phyloP scores from a whole-genome alignment of 1,284 basidiomycete genomes.

The Malassezia caprae region DNA sequence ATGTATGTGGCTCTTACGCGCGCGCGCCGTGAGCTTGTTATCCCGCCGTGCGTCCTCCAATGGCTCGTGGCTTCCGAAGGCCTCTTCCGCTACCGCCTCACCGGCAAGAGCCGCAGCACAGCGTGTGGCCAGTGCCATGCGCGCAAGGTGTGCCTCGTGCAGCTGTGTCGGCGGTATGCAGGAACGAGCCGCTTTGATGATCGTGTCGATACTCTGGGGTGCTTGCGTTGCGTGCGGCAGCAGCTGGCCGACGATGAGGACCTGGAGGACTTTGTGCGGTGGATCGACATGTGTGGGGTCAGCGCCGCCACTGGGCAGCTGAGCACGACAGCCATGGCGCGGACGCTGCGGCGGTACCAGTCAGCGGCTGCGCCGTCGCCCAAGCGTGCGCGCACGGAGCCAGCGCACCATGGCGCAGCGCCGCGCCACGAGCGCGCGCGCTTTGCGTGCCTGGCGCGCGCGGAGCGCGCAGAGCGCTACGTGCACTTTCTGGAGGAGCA shows the following conservation, averaged over 20 bases:
- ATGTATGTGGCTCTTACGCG: constrained; percentile 38
- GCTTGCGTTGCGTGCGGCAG: constrained; percentile 12
- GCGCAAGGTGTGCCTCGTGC: constrained; percentile 4
- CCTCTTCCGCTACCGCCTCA: constrained; percentile 18
- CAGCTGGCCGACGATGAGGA: constrained; percentile 11
- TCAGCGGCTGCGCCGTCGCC: not conserved
- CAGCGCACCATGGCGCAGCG: not conserved
- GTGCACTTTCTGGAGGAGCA: not conserved
- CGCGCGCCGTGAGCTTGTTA: constrained; percentile 26
- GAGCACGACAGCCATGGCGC: not conserved
- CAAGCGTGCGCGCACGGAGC: not conserved
- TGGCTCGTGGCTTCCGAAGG: constrained; percentile 33
- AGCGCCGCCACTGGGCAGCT: constrained; percentile 12
- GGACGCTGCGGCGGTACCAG: not conserved
- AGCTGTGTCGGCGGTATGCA: not conserved
- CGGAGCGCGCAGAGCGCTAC: not conserved
- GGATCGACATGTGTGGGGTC: constrained; percentile 14
- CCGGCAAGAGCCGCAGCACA: not conserved
- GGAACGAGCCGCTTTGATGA: constrained; percentile 2
- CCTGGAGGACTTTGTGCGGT: constrained; percentile 17
- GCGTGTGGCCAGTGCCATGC: constrained; percentile 8
- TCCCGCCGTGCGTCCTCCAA: constrained; percentile 21
- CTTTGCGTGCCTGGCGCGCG: not conserved
- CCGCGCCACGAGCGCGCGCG: not conserved
- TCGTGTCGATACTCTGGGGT: not conserved